These are phyloP conservation scores for Arachis stenosperma DNA, from an alignment of 306 rosid species.

Conservation along the genomic window DNA sequence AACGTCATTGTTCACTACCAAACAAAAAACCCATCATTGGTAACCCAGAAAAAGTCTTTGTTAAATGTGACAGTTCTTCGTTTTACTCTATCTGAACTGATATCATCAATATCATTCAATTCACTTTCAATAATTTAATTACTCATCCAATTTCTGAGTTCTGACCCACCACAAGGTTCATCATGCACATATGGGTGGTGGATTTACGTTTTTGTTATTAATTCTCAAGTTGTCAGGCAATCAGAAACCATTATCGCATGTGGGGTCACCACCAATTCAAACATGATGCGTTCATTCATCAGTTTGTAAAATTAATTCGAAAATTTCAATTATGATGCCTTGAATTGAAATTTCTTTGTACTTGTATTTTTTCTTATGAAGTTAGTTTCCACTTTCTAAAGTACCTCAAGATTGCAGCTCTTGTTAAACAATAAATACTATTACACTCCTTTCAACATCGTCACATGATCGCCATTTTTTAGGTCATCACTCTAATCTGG, in stretches of 20 bases:
- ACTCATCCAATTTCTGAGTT: conserved; percentile 37
- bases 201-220: conserved; percentile 34
- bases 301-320: neutral
- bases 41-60: no score
- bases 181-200: conserved; percentile 40
- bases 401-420: neutral
- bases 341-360: neutral
- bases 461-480: neutral
- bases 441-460: neutral
- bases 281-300: neutral
- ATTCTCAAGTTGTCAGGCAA: conserved; percentile 33
- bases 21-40: no score
- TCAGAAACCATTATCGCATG: conserved; percentile 20
- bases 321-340: neutral
- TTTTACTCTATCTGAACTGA: conserved; percentile 11
- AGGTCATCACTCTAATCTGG: no score
- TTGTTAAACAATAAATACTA: neutral
- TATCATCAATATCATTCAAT: conserved; percentile 38
- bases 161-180: conserved; percentile 46
- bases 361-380: neutral
- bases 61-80: neutral
- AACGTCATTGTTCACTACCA: conserved; percentile 9
- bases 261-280: conserved; percentile 25
- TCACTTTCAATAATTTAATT: conserved; percentile 34
- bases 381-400: neutral